Evolutionary conservation across 1,284 basidiomycete genomes (phyloP), one percentile per base, ranked within the genome.

Genomic region (Ustilago nuda): DNA sequence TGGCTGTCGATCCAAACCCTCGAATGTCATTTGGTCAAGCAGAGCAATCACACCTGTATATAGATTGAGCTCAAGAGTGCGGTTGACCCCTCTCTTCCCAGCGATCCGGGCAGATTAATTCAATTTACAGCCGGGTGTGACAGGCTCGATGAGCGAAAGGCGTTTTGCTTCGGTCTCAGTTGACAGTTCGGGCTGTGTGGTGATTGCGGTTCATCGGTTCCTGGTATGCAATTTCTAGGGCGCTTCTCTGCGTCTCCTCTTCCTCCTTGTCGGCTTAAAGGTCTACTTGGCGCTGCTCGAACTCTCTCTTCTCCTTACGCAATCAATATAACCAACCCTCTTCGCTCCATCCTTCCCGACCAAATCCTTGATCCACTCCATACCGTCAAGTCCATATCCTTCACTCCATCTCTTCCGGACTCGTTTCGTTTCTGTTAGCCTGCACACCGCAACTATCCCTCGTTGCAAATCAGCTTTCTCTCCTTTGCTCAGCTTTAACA

Each of bases 171-270:
- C 36, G 12, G 52, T 56, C 53, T 56, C 60, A 50, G 11, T 41
- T 27, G 50, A 6, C 50, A 23, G 37, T 15, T 53, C 32, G 45
- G 52, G 52, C 50, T 51, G 53, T 51, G 12, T 36, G n/a, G 32
- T 33, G 41, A 55, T 35, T 56, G 50, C 41, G 59, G 32, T 13
- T 41, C 27, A 61, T 55, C 54, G n/a, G 36, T 54, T 43, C 54
- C 54, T 61, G 52, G 32, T 37, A 46, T 27, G 46, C 59, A 33
- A 63, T 35, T 56, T 72, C 63, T 66, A 72, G 69, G 69, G 60
- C 60, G 36, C 62, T 51, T 23, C 41, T 61, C 62, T 53, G 39
- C 17, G 51, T 33, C 36, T 32, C 46, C n/a, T 41, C 61, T 48
- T 35, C 56, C n/a, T n/a, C 23, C 12, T 51, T 15, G 12, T 17